phyloP scores from a whole-genome alignment of 2,329 filamentous ascomycete species.

The Mariannaea sp. region DNA sequence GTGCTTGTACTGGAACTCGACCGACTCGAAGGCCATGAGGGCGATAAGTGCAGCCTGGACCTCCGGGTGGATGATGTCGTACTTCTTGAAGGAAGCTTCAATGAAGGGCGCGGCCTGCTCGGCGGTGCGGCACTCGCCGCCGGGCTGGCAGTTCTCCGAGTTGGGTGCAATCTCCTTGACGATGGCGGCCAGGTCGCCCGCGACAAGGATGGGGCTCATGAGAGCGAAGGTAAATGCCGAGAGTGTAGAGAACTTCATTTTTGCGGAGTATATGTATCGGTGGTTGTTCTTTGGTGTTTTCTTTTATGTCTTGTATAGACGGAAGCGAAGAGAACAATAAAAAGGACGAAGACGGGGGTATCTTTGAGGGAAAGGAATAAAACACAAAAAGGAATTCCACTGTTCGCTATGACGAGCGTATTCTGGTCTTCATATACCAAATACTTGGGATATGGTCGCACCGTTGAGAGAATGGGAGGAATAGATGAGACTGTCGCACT shows the following conservation, averaged over 20 bases:
- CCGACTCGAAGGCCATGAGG: slow-evolving; percentile 74
- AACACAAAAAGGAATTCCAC: no score
- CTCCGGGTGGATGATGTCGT: slow-evolving; percentile 59
- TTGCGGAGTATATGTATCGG: no score
- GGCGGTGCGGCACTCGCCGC: slow-evolving; percentile 69
- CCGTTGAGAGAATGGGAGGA: no score
- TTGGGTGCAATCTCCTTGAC: slow-evolving; percentile 61
- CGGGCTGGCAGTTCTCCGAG: slow-evolving; percentile 57
- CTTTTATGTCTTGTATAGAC: no score
- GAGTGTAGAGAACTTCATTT: slow-evolving; percentile 35
- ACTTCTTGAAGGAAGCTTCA: slow-evolving; percentile 58
- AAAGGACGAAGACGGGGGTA: no score
- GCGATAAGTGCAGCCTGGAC: slow-evolving; percentile 70
- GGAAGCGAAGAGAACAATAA: no score
- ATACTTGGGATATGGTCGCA: no score
- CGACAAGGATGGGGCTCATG: slow-evolving; percentile 25
- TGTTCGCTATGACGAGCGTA: no score
- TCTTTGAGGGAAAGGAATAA: no score
- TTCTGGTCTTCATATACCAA: no score
- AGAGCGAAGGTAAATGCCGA: slow-evolving; percentile 26
- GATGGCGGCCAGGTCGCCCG: slow-evolving; percentile 42
- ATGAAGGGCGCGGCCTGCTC: slow-evolving; percentile 63
- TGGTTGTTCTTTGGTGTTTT: no score
- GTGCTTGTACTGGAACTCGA: slow-evolving; percentile 70
- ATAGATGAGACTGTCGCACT: no score